Percentiles rank a stretch among this genome's conserved stretches.
Evolutionary conservation across 805 yeast genomes (phyloP).

Genomic region (Kuraishia hungarica): DNA sequence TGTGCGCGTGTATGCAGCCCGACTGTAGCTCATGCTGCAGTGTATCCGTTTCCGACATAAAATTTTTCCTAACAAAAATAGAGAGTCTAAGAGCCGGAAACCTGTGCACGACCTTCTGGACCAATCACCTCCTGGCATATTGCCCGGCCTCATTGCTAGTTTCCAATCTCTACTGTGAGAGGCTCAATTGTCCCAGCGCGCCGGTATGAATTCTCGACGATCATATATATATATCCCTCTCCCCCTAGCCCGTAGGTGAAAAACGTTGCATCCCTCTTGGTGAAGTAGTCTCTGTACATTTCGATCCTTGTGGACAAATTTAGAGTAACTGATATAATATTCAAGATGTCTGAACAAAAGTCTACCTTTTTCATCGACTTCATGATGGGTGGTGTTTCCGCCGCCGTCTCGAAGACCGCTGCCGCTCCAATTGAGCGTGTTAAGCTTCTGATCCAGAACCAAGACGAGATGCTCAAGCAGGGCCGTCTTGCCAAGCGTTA

Average conservation of each 20-base stretch:
- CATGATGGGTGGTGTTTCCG: slow-evolving; percentile 98
- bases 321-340: slow-evolving; percentile 5
- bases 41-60: background rate
- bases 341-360: slow-evolving; percentile 27
- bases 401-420: slow-evolving; percentile 96
- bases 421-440: slow-evolving; percentile 98
- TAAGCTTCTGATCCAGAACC: slow-evolving; percentile 93
- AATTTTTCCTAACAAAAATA: background rate
- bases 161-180: background rate
- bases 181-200: background rate
- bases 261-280: background rate
- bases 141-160: background rate
- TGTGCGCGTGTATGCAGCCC: background rate
- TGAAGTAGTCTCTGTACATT: background rate
- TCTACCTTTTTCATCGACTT: slow-evolving; percentile 55
- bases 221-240: slow-evolving; percentile 1
- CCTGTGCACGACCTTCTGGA: background rate
- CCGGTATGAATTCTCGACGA: background rate
- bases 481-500: slow-evolving; percentile 85
- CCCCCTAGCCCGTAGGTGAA: background rate
- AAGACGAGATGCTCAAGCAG: slow-evolving; percentile 97
- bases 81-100: background rate
- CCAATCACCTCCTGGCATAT: background rate
- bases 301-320: background rate
- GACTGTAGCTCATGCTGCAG: background rate